Percentiles rank a stretch among this genome's conserved stretches.
phyloP scores from a whole-genome alignment of 2,329 filamentous ascomycete species.

The Eutypa lata region DNA sequence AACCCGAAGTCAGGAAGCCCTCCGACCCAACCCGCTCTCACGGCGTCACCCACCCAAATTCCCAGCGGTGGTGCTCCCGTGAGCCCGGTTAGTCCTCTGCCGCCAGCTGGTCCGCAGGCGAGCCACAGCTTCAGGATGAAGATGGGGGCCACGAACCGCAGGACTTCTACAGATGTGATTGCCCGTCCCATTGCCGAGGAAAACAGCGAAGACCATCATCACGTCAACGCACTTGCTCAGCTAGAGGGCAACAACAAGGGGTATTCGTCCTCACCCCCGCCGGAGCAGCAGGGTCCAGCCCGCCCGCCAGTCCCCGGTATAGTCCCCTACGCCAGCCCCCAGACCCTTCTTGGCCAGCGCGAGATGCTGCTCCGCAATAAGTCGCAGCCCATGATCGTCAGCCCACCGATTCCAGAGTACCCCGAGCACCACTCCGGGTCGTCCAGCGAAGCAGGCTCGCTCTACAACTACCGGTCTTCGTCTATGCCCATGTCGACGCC shows the following conservation, averaged over 20 bases:
- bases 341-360: slow-evolving; percentile 55
- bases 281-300: slow-evolving; percentile 6
- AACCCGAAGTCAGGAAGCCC: background rate
- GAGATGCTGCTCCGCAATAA: slow-evolving; percentile 53
- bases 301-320: slow-evolving; percentile 39
- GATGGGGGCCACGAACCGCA: slow-evolving; percentile 17
- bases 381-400: slow-evolving; percentile 39
- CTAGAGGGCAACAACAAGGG: slow-evolving; percentile 18
- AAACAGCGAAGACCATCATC: slow-evolving; percentile 15
- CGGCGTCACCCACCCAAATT: background rate
- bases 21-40: slow-evolving; percentile 4
- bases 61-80: slow-evolving; percentile 1
- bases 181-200: slow-evolving; percentile 45
- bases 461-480: slow-evolving; percentile 30
- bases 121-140: slow-evolving; percentile 19
- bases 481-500: slow-evolving; percentile 28
- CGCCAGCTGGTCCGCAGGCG: slow-evolving; percentile 6
- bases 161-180: slow-evolving; percentile 24
- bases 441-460: slow-evolving; percentile 40
- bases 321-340: slow-evolving; percentile 48
- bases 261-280: slow-evolving; percentile 13
- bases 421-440: slow-evolving; percentile 18
- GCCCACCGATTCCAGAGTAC: slow-evolving; percentile 20
- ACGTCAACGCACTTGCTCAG: slow-evolving; percentile 7
- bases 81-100: slow-evolving; percentile 1